Conservation (phyloP, 371 early-diverging fungal species). For the Syncephalis fuscata region DNA sequence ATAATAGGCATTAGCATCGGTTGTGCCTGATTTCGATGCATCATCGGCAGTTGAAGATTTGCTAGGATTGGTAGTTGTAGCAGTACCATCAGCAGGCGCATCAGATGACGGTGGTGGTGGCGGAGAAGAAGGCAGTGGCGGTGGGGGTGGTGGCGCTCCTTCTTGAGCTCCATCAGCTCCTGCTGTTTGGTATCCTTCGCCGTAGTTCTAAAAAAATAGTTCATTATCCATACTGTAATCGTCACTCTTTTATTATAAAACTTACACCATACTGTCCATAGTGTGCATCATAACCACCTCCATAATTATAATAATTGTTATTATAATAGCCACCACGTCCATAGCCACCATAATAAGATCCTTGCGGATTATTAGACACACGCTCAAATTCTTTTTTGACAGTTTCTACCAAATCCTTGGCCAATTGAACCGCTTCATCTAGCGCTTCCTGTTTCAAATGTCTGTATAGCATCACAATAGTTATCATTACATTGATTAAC, state of each 20-base stretch:
- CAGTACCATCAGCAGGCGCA: slow-evolving; percentile 5
- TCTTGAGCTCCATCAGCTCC: slow-evolving; percentile 6
- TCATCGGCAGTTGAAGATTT: slow-evolving; percentile 1
- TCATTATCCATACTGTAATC: neutral
- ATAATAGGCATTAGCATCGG: too few relatives aligned
- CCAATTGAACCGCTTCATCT: slow-evolving; percentile 42
- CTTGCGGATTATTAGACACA: slow-evolving; percentile 6
- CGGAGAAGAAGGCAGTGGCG: slow-evolving; percentile 8
- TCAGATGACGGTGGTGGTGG: slow-evolving; percentile 10
- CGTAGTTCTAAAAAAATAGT: slow-evolving; percentile 11
- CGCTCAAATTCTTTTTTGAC: slow-evolving; percentile 51
- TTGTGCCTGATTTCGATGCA: neutral
- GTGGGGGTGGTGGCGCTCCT: slow-evolving; percentile 5
- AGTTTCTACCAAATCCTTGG: slow-evolving; percentile 59
- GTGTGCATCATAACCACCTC: slow-evolving; percentile 6
- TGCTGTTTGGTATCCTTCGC: slow-evolving; percentile 6
- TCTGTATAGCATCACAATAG: slow-evolving; percentile 14
- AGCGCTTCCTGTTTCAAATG: slow-evolving; percentile 45
- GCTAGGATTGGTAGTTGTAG: slow-evolving; percentile 6
- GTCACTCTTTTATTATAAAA: slow-evolving; percentile 4
- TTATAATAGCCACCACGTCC: slow-evolving; percentile 2
- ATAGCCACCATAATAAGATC: slow-evolving; percentile 3
- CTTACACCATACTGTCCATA: slow-evolving; percentile 6
- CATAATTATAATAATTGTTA: slow-evolving; percentile 6
- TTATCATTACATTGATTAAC: neutral